Evolutionary conservation across 768 basidiomycete species (phyloP), one percentile per base, ranked within the genome.

Genomic region (Lactifluus hygrophoroides): DNA sequence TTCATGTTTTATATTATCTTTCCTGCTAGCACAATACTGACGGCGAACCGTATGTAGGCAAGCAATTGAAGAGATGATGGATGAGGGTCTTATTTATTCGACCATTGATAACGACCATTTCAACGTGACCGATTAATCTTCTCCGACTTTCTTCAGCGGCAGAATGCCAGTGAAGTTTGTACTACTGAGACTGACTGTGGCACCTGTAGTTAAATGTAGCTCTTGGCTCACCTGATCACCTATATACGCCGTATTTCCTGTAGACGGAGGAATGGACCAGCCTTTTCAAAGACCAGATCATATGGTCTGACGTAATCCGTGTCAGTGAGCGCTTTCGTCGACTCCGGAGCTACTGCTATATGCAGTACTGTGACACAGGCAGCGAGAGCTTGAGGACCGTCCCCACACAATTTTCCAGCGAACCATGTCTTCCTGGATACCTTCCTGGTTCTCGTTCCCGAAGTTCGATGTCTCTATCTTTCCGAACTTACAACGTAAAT

Each of bases 401-500:
- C n/a, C 42, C 30, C 54, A 34, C 35, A 17, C 8, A 13, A 19
- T 5, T n/a, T n/a, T 43, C 42, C 42, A 23, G 48, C 42, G 44
- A 52, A 60, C 52, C 7, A 73, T 73, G 72, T 65, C 68, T 45
- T 71, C 68, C 54, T 73, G 71, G 71, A 54, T 64, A 5, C 62
- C 69, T 25, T 85, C 87, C 23, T 78, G 77, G 69, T 69, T 77
- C 3, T 64, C 72, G 21, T 72, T 89, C 38, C 86, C 88, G 17
- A 76, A 77, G 44, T 75, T 90, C 68, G 84, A 84, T 68, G 78
- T 87, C 66, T 68, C 77, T 53, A 65, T 90, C 23, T 85, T 88
- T 16, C 77, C 87, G 9, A 74, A 76, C 55, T 86, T 97, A 46
- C 93, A 96, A 74, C 78, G 85, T 53, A 83, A 90, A 57, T 94